Evolutionary conservation across 257 asterid species (phyloP).

Genomic region (Solanum habrochaites): DNA sequence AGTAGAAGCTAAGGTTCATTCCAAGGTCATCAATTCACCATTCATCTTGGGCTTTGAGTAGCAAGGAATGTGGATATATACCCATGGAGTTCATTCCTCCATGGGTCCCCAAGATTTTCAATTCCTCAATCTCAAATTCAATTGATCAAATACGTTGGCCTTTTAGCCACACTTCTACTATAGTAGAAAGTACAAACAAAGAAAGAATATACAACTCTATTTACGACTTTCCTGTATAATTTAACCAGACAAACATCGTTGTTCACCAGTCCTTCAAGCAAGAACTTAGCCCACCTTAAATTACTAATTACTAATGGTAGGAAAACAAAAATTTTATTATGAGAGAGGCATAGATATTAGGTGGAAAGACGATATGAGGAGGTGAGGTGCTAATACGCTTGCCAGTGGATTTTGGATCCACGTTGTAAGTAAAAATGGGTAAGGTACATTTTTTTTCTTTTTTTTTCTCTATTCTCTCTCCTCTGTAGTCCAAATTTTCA

Average conservation of each 20-base stretch:
- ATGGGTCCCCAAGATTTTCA: no score
- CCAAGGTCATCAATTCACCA: background rate
- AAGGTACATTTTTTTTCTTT: no score
- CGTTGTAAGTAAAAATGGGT: no score
- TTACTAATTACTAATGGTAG: background rate
- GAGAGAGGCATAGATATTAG: no score
- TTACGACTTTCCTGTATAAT: background rate
- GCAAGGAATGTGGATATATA: background rate
- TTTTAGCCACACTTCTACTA: background rate
- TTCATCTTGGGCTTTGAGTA: background rate
- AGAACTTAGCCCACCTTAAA: background rate
- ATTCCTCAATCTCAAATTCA: background rate
- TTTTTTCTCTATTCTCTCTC: no score
- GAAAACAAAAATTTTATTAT: background rate
- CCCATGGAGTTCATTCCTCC: background rate
- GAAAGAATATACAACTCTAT: background rate
- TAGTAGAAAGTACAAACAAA: background rate
- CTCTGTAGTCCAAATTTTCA: no score
- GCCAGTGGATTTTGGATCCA: no score
- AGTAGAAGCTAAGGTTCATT: no score
- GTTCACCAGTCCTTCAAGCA: background rate
- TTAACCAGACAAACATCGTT: background rate
- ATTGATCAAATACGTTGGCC: background rate
- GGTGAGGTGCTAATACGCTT: no score
- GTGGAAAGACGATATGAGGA: no score